Conservation (phyloP, 441 rosid genomes). For the Biscutella laevigata region DNA sequence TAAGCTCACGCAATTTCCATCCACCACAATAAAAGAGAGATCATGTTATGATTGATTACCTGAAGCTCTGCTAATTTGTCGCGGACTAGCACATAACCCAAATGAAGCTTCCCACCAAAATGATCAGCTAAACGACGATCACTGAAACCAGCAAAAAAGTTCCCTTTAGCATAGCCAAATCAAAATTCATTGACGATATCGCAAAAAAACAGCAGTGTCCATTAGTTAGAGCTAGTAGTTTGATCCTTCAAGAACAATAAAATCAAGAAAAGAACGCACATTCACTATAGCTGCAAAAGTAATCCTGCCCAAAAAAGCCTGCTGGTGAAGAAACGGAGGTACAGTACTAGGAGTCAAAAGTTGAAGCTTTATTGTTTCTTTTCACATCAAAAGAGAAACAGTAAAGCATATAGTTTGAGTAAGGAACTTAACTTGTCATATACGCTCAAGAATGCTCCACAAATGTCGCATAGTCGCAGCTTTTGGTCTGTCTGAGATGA, state of each 20-base stretch:
- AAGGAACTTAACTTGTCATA: slow-evolving; percentile 66
- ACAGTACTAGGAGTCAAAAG: slow-evolving; percentile 67
- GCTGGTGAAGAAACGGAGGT: slow-evolving; percentile 79
- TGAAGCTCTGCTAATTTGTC: slow-evolving; percentile 77
- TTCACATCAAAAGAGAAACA: slow-evolving; percentile 21
- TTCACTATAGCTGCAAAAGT: slow-evolving; percentile 89
- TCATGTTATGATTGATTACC: slow-evolving; percentile 34
- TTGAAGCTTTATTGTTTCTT: slow-evolving; percentile 41
- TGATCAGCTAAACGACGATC: slow-evolving; percentile 96
- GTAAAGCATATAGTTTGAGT: slow-evolving; percentile 8
- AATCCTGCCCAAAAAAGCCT: slow-evolving; percentile 97
- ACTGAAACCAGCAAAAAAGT: slow-evolving; percentile 44
- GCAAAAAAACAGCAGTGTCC: slow-evolving; percentile 19
- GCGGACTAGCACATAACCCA: slow-evolving; percentile 89
- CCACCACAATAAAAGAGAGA: not conserved
- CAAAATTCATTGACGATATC: not conserved
- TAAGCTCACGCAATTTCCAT: slow-evolving; percentile 6
- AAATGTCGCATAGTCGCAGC: slow-evolving; percentile 92
- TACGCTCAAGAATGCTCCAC: slow-evolving; percentile 94
- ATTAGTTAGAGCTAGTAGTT: slow-evolving; percentile 36
- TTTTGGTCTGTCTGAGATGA: slow-evolving; percentile 83
- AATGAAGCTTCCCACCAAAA: slow-evolving; percentile 95
- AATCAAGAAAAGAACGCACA: slow-evolving; percentile 71
- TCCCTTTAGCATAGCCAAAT: slow-evolving; percentile 10
- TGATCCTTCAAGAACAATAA: slow-evolving; percentile 47